These are phyloP conservation scores for Cornus kousa DNA, from an alignment of 148 eudicot genomes.

Conservation along the genomic window DNA sequence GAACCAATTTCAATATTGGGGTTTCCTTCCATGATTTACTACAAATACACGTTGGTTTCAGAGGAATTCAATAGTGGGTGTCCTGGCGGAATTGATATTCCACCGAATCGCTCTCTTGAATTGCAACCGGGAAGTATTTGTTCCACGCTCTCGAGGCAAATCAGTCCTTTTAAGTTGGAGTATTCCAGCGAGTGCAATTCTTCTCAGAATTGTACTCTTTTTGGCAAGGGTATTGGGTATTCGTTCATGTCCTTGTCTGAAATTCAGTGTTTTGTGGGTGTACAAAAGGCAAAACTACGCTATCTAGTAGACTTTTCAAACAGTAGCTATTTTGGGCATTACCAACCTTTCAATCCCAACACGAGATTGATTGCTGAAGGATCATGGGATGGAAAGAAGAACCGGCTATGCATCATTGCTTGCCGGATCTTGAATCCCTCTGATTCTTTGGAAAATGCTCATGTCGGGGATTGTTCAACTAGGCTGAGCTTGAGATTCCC, in stretches of 20 bases:
- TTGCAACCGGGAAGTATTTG: conserved; percentile 11
- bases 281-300: background rate
- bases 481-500: conserved; percentile 25
- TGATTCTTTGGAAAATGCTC: conserved; percentile 3
- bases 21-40: background rate
- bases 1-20: conserved; percentile 16
- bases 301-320: background rate
- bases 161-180: background rate
- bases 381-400: conserved; percentile 18
- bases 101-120: background rate
- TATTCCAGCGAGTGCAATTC: conserved; percentile 8
- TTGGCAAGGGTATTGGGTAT: background rate
- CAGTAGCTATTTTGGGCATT: background rate
- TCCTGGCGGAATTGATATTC: conserved; percentile 5
- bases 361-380: conserved; percentile 19
- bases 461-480: conserved; percentile 21
- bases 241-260: conserved; percentile 9
- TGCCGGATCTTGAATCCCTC: conserved; percentile 10
- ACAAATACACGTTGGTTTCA: conserved; percentile 19
- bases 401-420: conserved; percentile 11
- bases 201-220: conserved; percentile 10
- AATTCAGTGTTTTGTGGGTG: conserved; percentile 13
- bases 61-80: background rate
- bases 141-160: background rate
- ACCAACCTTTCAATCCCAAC: background rate